phyloP scores from a whole-genome alignment of 192 early-diverging fungal genomes.

The Backusella psychrophila region DNA sequence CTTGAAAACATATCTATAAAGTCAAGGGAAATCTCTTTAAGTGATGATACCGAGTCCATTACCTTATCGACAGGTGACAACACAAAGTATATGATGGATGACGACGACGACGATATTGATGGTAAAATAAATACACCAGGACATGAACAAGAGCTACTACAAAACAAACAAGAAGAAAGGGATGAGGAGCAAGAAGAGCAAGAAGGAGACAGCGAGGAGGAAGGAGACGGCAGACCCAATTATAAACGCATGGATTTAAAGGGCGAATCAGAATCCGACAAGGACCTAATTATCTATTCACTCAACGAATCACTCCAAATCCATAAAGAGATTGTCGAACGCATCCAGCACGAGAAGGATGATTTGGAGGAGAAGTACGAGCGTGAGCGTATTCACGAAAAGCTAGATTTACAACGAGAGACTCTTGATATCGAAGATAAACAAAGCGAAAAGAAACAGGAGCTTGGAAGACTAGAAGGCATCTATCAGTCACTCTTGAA shows the following conservation, averaged over 20 bases:
- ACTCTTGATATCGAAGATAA: constrained; percentile 8
- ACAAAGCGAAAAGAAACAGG: constrained; percentile 6
- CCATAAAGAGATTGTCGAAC: constrained; percentile 24
- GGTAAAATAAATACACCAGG: not conserved
- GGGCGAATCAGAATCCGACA: constrained; percentile 23
- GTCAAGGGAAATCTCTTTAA: not conserved
- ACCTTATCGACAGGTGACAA: not conserved
- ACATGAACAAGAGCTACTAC: not conserved
- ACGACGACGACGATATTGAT: not conserved
- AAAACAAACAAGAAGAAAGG: not conserved
- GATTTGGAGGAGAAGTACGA: constrained; percentile 1
- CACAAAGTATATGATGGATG: not conserved
- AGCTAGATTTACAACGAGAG: not conserved
- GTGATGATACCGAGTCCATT: not conserved
- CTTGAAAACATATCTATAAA: constrained; percentile 2
- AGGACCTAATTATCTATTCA: constrained; percentile 24
- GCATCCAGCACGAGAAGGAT: constrained; percentile 20
- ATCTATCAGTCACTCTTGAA: constrained; percentile 3
- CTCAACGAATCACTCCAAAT: constrained; percentile 22
- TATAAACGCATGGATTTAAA: constrained; percentile 6
- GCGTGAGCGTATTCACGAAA: not conserved
- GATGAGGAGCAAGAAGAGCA: not conserved
- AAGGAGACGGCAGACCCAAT: not conserved
- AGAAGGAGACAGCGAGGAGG: not conserved
- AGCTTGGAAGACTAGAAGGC: not conserved